These are phyloP conservation scores for Exophiala oligosperma DNA, from an alignment of 2,329 filamentous ascomycete genomes.

Conservation along the genomic window DNA sequence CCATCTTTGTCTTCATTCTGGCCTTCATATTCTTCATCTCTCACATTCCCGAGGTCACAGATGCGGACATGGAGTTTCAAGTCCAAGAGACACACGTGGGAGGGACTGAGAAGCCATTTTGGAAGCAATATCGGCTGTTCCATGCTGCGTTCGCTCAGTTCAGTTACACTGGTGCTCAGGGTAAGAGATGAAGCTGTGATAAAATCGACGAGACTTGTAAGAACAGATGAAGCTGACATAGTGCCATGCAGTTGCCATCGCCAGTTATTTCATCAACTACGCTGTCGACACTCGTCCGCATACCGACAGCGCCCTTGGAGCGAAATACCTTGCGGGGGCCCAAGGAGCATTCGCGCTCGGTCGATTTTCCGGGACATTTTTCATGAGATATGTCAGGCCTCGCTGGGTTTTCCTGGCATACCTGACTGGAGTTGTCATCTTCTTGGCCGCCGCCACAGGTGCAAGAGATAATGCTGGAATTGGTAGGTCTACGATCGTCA, in stretches of 20 bases:
- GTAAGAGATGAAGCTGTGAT: background rate
- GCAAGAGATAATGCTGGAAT: constrained; percentile 49
- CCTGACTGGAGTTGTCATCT: constrained; percentile 61
- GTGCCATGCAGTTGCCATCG: constrained; percentile 40
- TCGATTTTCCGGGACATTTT: constrained; percentile 64
- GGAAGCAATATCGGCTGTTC: constrained; percentile 73
- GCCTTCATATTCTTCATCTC: constrained; percentile 65
- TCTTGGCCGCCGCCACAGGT: constrained; percentile 54
- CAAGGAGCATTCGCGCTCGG: constrained; percentile 73
- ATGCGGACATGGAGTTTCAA: constrained; percentile 66
- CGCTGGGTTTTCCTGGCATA: constrained; percentile 71
- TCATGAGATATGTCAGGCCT: constrained; percentile 61
- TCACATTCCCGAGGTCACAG: constrained; percentile 70
- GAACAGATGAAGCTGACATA: background rate
- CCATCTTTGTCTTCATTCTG: constrained; percentile 66
- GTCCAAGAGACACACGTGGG: constrained; percentile 56
- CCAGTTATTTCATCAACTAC: constrained; percentile 73
- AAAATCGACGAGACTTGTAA: too few species aligned
- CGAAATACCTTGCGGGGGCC: constrained; percentile 71
- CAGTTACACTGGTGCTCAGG: constrained; percentile 75
- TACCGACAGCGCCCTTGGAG: constrained; percentile 56
- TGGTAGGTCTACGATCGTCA: constrained; percentile 12
- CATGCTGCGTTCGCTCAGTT: constrained; percentile 75
- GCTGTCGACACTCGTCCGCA: constrained; percentile 58
- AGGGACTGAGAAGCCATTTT: constrained; percentile 61